Evolutionary conservation across 169 alveolate species (phyloP), one percentile per base, ranked within the genome.

Genomic region (Plasmodium berghei): DNA sequence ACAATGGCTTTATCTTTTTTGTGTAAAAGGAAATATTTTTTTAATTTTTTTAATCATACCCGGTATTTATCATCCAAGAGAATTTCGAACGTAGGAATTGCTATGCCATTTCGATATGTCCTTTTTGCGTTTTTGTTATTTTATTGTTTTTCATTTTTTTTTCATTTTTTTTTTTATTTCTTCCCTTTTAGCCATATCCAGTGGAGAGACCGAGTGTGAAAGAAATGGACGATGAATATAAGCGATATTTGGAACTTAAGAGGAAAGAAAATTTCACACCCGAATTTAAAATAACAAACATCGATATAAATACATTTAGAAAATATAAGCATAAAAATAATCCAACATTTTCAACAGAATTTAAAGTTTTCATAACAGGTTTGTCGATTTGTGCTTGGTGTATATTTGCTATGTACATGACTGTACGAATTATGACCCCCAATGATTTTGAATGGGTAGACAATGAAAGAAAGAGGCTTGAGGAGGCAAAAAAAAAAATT

Each of bases 381-480:
- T 52, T 92, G 45, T 91, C 91, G 40, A 61, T 93, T 87, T 54
- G 88, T 54, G 87, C 80, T 46, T 93, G 96, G 96, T 92, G 95
- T 61, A 66, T 92, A 48, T 72, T 92, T 85, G 96, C 96, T 14
- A 69, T 77, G 71, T 92, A 88, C 69, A 49, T 93, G 77, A 92
- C 95, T 22, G 80, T 85, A 18, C 80, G 90, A 56, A 72, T 93
- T 28, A 92, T 93, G 95, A 71, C 91, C 20, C 96, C 96, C 14
- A 95, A 93, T 62, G 93, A 87, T 61, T 93, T 92, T 70, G 95
- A 91, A n/a, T 93, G 96, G 96, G 94, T 93, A 6, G 96, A 93
- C 42, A 77, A 80, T 52, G 96, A 93, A 52, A 92, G 95, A 26
- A 73, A 73, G 73, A 86, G 96, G 12, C 87, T 93, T 24, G 95